Evolutionary conservation across 225 moss, liverwort and hornwort species (phyloP).

Genomic region (Antitrichia curtipendula): DNA sequence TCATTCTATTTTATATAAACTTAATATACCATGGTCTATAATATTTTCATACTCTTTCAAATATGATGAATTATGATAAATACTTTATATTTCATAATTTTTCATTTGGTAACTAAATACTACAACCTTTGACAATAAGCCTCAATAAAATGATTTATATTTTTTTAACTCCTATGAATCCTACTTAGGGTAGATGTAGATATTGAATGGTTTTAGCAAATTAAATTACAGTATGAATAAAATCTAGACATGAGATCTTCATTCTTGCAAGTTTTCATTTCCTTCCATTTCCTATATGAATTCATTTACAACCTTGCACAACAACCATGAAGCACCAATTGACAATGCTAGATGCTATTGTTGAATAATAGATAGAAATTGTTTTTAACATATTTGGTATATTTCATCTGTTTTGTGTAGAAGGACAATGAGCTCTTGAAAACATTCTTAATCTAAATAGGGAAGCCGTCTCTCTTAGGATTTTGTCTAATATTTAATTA

Average conservation of each 20-base stretch:
- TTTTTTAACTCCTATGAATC: no score
- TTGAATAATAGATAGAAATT: background rate
- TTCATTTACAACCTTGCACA: background rate
- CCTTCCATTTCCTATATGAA: background rate
- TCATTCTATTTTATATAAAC: no score
- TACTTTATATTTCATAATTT: background rate
- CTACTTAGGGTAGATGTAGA: accelerated
- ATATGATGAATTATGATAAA: no score
- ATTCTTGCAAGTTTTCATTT: background rate
- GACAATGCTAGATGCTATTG: background rate
- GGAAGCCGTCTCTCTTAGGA: accelerated
- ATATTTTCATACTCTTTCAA: no score
- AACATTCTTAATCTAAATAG: background rate
- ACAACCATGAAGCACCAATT: background rate
- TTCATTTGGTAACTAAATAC: background rate
- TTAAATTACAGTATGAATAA: background rate
- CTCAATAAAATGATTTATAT: background rate
- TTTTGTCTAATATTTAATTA: no score
- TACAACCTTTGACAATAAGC: background rate
- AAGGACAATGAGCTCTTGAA: accelerated
- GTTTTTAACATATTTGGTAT: background rate
- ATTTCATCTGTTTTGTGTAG: accelerated
- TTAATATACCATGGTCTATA: no score
- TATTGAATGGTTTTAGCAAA: background rate
- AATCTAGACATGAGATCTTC: background rate